Evolutionary conservation across 306 rosid genomes (phyloP).

Genomic region (Carpinus fangiana): DNA sequence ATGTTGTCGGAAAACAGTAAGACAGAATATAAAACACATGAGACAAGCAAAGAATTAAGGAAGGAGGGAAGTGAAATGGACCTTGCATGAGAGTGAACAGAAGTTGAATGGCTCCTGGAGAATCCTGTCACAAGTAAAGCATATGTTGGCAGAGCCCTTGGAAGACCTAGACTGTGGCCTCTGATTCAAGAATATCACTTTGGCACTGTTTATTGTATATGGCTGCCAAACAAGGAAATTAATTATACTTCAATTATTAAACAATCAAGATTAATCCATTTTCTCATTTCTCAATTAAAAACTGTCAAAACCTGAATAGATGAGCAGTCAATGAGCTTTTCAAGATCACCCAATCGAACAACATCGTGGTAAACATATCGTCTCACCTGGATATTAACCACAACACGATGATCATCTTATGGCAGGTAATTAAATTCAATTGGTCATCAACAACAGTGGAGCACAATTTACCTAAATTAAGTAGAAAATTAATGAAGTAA

Average conservation of each 20-base stretch:
- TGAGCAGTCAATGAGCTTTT: constrained; percentile 86
- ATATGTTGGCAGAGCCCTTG: constrained; percentile 73
- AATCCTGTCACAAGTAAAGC: constrained; percentile 88
- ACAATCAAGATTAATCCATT: background rate
- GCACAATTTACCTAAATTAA: background rate
- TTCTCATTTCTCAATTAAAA: background rate
- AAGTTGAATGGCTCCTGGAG: constrained; percentile 91
- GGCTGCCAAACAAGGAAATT: constrained; percentile 56
- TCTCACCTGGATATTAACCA: constrained; percentile 56
- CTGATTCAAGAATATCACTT: constrained; percentile 90
- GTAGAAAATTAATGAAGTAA: background rate
- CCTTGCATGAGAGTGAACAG: constrained; percentile 99
- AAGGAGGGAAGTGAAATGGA: constrained; percentile 21
- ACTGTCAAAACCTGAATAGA: constrained; percentile 66
- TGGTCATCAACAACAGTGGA: background rate
- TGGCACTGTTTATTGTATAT: constrained; percentile 88
- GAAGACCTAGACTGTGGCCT: constrained; percentile 81
- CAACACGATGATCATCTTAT: background rate
- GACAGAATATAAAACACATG: background rate
- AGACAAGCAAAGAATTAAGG: background rate
- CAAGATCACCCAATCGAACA: constrained; percentile 83
- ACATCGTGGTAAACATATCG: constrained; percentile 96
- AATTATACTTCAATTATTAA: background rate
- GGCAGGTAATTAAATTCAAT: background rate
- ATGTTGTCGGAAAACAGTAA: background rate